Conservation (phyloP, 2,329 filamentous ascomycete genomes). For the Pseudogymnoascus pannorum region DNA sequence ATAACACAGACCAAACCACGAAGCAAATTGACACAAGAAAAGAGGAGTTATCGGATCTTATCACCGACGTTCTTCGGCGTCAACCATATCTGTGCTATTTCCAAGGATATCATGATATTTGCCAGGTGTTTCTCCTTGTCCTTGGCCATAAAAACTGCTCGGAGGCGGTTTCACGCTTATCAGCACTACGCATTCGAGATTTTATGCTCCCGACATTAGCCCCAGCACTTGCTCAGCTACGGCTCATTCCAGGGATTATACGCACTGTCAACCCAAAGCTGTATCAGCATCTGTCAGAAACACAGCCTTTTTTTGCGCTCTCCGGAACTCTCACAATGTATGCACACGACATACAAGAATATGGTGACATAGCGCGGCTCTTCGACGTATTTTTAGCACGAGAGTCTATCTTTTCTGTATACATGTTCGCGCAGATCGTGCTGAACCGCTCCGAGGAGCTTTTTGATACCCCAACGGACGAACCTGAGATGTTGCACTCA, state of each 20-base stretch:
- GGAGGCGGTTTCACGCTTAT: slow-evolving; percentile 68
- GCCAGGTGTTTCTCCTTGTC: slow-evolving; percentile 87
- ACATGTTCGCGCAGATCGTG: slow-evolving; percentile 86
- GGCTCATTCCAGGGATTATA: slow-evolving; percentile 77
- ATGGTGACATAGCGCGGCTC: slow-evolving; percentile 77
- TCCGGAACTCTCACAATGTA: slow-evolving; percentile 94
- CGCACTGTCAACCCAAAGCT: slow-evolving; percentile 63
- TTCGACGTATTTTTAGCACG: slow-evolving; percentile 87
- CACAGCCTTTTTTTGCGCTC: slow-evolving; percentile 85
- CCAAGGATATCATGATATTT: slow-evolving; percentile 97
- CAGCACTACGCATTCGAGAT: slow-evolving; percentile 83
- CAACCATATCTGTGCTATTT: slow-evolving; percentile 89
- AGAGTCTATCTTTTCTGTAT: slow-evolving; percentile 82
- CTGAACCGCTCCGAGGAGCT: slow-evolving; percentile 74
- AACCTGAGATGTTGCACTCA: slow-evolving; percentile 87
- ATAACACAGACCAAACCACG: slow-evolving; percentile 55
- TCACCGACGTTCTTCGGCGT: slow-evolving; percentile 69
- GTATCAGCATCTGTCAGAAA: slow-evolving; percentile 65
- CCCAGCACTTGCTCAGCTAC: slow-evolving; percentile 77
- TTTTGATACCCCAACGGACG: slow-evolving; percentile 72
- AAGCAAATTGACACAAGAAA: slow-evolving; percentile 65
- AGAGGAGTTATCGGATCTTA: slow-evolving; percentile 68
- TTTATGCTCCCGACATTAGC: slow-evolving; percentile 90
- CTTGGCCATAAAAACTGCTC: slow-evolving; percentile 57
- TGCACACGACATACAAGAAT: slow-evolving; percentile 88